These are phyloP conservation scores for Aureobasidium lini DNA, from an alignment of 2,329 filamentous ascomycete species.

Conservation along the genomic window DNA sequence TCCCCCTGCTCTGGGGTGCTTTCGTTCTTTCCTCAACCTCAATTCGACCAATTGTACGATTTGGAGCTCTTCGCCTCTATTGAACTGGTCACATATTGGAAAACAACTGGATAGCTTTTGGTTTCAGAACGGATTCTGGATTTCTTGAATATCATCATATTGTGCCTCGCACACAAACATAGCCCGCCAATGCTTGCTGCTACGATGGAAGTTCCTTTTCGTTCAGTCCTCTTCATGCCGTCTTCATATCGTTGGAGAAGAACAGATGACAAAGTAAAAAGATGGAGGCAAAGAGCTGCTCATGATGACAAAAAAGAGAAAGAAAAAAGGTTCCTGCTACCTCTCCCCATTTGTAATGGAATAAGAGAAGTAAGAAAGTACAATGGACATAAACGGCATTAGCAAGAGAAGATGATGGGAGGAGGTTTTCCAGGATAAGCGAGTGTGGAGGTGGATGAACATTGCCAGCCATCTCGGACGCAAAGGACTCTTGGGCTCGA, in stretches of 20 bases:
- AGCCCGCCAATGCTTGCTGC: neutral
- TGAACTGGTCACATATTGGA: neutral
- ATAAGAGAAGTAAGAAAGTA: neutral
- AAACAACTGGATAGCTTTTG: neutral
- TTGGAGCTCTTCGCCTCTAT: neutral
- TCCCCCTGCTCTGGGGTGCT: neutral
- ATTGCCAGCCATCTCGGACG: conserved; percentile 16
- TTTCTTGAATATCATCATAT: conserved; percentile 3
- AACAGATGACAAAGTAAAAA: conserved; percentile 1
- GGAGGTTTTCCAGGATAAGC: conserved; percentile 7
- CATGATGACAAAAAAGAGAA: conserved; percentile 2
- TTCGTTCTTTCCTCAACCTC: neutral
- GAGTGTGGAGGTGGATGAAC: conserved; percentile 4
- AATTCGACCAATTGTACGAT: neutral
- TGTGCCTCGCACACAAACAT: neutral
- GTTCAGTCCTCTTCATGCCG: conserved; percentile 1
- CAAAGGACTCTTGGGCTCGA: conserved; percentile 13
- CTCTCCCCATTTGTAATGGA: neutral
- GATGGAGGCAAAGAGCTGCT: neutral
- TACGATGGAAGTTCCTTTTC: neutral
- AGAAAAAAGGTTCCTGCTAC: neutral
- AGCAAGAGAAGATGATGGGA: conserved; percentile 9
- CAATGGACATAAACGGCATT: conserved; percentile 12
- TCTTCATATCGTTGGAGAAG: conserved; percentile 5
- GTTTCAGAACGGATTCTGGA: conserved; percentile 3